A percentile compares a stretch with the other conserved stretches of the same genome.
These are phyloP conservation scores for Apophysomyces trapeziformis DNA, from an alignment of 371 early-diverging fungal species.

Conservation along the genomic window DNA sequence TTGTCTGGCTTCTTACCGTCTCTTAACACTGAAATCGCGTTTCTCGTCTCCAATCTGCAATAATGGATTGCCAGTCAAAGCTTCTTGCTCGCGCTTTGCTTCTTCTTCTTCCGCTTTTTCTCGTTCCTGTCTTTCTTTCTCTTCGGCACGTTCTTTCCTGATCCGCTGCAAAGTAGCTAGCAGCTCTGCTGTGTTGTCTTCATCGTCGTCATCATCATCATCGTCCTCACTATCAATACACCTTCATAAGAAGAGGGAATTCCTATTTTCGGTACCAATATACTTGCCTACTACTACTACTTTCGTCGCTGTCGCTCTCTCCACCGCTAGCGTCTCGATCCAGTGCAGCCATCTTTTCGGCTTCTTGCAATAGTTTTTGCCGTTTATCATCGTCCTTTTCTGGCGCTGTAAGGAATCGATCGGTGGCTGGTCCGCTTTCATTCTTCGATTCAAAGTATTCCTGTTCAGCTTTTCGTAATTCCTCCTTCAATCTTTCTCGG, in stretches of 20 bases:
- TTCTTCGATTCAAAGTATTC: constrained; percentile 63
- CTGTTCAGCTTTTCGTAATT: constrained; percentile 72
- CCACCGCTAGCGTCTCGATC: constrained; percentile 74
- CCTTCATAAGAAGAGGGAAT: not conserved
- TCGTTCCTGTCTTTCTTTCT: constrained; percentile 80
- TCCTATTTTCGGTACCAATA: constrained; percentile 1
- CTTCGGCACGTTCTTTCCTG: constrained; percentile 91
- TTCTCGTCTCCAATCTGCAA: constrained; percentile 58
- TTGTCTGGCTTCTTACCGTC: constrained; percentile 56
- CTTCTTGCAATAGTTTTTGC: constrained; percentile 39
- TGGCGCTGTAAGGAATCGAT: constrained; percentile 25
- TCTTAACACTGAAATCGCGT: constrained; percentile 85
- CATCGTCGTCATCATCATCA: constrained; percentile 78
- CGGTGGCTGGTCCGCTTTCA: constrained; percentile 28
- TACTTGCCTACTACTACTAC: constrained; percentile 28
- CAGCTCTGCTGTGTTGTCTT: constrained; percentile 91
- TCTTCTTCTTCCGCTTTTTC: constrained; percentile 64
- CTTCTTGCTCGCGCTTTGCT: constrained; percentile 60
- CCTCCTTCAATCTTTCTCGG: constrained; percentile 66
- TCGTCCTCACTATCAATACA: constrained; percentile 29
- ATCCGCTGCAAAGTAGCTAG: constrained; percentile 94
- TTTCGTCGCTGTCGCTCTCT: constrained; percentile 53
- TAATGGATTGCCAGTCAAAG: constrained; percentile 85
- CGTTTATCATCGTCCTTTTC: constrained; percentile 40
- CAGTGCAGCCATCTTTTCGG: constrained; percentile 48